These are phyloP conservation scores for Leishmania aethiopica DNA, from an alignment of 208 protist genomes.

Conservation along the genomic window DNA sequence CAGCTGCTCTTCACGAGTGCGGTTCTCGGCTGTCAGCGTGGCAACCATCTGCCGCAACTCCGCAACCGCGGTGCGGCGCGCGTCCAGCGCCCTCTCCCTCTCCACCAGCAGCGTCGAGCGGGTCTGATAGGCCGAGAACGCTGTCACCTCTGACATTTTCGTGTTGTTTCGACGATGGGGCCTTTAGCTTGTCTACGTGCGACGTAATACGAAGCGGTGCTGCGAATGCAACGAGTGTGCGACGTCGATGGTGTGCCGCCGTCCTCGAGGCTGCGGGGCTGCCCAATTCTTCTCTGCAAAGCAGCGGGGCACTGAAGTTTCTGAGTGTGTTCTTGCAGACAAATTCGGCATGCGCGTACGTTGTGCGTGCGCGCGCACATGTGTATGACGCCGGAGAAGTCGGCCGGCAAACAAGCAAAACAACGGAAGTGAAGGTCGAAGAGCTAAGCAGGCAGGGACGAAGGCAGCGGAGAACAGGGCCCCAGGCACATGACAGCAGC, in stretches of 20 bases:
- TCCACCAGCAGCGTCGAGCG: constrained; percentile 65
- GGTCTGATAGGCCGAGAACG: constrained; percentile 72
- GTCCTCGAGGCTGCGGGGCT: neutral
- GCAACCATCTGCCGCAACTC: constrained; percentile 66
- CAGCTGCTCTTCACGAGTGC: constrained; percentile 61
- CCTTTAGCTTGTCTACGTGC: neutral
- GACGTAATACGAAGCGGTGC: neutral
- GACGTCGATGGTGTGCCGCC: neutral
- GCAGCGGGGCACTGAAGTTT: neutral
- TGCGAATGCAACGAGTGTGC: neutral
- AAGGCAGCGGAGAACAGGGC: neutral
- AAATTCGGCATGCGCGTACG: neutral
- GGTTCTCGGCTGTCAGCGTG: constrained; percentile 47
- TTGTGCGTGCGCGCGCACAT: neutral
- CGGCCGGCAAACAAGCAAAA: neutral
- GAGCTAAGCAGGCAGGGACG: neutral
- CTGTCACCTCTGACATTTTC: constrained; percentile 47
- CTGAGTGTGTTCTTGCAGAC: neutral
- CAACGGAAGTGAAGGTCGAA: neutral
- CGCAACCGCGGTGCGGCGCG: constrained; percentile 56
- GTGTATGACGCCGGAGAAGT: neutral
- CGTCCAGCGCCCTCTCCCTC: constrained; percentile 66
- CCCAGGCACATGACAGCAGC: neutral
- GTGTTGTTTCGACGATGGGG: neutral
- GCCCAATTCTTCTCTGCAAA: neutral